Base-by-base conservation (phyloP, 2,329 filamentous ascomycete species). In the Ilyonectria robusta region DNA sequence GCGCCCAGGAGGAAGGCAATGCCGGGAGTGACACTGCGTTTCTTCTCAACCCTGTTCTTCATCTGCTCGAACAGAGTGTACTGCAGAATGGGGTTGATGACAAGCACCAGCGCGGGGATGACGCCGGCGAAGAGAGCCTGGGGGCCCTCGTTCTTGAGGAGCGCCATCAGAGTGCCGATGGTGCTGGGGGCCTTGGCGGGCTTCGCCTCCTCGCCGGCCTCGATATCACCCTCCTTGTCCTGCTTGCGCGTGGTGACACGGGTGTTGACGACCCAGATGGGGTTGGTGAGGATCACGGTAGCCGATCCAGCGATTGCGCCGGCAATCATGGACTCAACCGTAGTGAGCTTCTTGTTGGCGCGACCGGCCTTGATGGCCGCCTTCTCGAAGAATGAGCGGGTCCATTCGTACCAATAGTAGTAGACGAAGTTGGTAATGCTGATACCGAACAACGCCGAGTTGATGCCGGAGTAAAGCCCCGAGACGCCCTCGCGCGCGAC, bases 341-440 rank as follows among this genome's bases (percentile, higher is more conserved):
- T 97, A 19, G 94, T 96, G 79, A 99, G 91, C 80, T 94, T 95
- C 83, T 90, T 92, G 69, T 88, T 91, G 64, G 91, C 88, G 70
- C 94, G 91, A 37, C 93, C 93, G 61, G 93, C 86, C 76, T 89
- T 91, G 65, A 87, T 81, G 51, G 94, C 94, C 10, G 94, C 93
- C 71, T 87, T 86, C 80, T 94, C 94, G 84, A 98, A 98, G 79
- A 92, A 92, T 57, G 92, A 88, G 66, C 95, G 91, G 70, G 94
- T 96, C 93, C 94, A 99, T 85, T 99, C 96, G 83, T 98, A 99
- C 95, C 94, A 99, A 87, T 98, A 99, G 85, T 99, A 99, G 87
- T 99, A 99, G 54, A 99, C 95, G 80, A 99, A 99, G 86, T 99
- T 99, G 76, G 96, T 99, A 75, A 99, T 92, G 81, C 93, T 96